phyloP scores from a whole-genome alignment of 164 flowering plant species.

The Warburgia ugandensis region DNA sequence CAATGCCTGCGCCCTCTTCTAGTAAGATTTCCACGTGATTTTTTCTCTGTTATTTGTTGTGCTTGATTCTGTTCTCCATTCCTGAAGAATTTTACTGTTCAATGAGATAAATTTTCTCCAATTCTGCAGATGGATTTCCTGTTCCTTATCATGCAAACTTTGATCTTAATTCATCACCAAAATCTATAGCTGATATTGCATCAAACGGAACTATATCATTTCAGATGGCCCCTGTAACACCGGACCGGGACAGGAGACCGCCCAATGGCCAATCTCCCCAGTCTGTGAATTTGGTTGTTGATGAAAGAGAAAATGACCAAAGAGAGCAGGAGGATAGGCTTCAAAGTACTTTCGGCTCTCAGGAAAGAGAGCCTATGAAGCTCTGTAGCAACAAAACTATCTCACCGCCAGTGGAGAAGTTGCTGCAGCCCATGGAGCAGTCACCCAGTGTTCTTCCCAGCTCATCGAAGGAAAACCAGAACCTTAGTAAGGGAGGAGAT shows the following conservation, averaged over 20 bases:
- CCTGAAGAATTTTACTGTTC: too few relatives aligned
- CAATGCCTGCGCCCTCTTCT: too few relatives aligned
- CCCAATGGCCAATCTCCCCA: conserved; percentile 2
- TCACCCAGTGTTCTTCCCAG: conserved; percentile 15
- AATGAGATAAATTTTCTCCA: background rate
- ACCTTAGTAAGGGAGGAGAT: conserved; percentile 10
- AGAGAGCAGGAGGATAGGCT: conserved; percentile 6
- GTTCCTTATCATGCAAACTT: background rate
- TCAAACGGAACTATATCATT: conserved; percentile 4
- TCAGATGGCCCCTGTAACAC: conserved; percentile 16
- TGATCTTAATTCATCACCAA: background rate
- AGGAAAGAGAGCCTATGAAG: conserved; percentile 8
- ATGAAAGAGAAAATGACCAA: conserved; percentile 7
- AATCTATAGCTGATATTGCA: conserved; percentile 6
- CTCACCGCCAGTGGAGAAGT: conserved; percentile 12
- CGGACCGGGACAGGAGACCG: conserved; percentile 3
- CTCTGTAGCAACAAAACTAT: conserved; percentile 9
- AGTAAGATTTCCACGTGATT: too few relatives aligned
- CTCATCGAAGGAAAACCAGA: conserved; percentile 22
- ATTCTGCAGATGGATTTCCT: conserved; percentile 2
- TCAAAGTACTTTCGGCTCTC: conserved; percentile 2
- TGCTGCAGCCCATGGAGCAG: too few relatives aligned
- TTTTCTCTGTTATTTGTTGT: too few relatives aligned
- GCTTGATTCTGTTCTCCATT: too few relatives aligned
- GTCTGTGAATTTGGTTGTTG: background rate